Evolutionary conservation across 148 eudicot genomes (phyloP), one percentile per base, ranked within the genome.

Genomic region (Vaccinium myrtillus): DNA sequence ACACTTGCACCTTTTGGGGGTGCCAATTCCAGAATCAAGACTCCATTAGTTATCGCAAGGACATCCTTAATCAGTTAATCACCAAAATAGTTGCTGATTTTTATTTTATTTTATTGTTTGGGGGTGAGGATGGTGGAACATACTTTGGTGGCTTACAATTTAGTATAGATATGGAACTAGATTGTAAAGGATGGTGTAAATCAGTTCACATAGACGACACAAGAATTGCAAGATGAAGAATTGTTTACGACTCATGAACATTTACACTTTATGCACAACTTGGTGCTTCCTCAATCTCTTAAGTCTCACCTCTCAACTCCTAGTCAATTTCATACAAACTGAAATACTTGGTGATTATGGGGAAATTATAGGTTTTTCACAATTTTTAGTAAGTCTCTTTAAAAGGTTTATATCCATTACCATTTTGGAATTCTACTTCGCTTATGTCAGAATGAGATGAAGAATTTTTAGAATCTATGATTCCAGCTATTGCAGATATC

Each of bases 1-100:
- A 36, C 39, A 36, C 39, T 36, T 36, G 39, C 39, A 36, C 39
- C 39, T 36, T 36, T 36, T 36, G 39, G 39, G 39, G 39, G 39
- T 36, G 39, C 39, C 39, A 36, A 36, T 2, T 36, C 39, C 39
- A 36, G 39, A 36, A 19, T 21, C 65, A 18, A 59, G 65, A 59
- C n/a, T 59, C 65, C 65, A 5, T 18, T 5, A 19, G 65, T 23
- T 59, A 59, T 59, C 23, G 19, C 10, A 59, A 59, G 2, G 8
- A 59, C 23, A 59, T 15, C 65, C 30, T 23, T 23, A 65, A 53
- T 10, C 11, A 10, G 2, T 10, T 53, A 53, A 48, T 46, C 30
- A 11, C 78, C 78, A 48, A 43, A 21, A 75, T 21, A 48, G 51
- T 75, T 46, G 78, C 78, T 75, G 25, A 65, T 65, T 65, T 65